Evolutionary conservation across 148 eudicot genomes (phyloP), one percentile per base, ranked within the genome.

Genomic region (Nepenthes mirabilis): DNA sequence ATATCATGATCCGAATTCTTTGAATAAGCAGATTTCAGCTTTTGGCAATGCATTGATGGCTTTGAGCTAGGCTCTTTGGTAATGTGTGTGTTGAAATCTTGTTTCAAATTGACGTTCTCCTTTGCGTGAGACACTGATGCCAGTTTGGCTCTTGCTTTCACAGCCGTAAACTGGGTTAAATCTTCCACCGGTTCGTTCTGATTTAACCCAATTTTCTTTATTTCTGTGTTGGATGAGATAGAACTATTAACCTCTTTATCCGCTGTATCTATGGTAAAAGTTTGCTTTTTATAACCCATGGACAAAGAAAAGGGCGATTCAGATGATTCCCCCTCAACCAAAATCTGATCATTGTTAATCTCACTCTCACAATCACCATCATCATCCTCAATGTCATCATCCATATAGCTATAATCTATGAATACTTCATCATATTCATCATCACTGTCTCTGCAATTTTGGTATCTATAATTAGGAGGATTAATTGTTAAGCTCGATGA

Each of bases 301-400:
- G 90, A 84, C 45, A 84, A 68, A 3, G 90, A 82, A 60, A 87
- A 84, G 57, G 78, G 60, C 1, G 95, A 87, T 6, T 72, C 82
- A 51, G 82, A 74, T 9, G 77, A 70, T 34, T 70, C 73, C 33
- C 67, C 70, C 23, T 75, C 34, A 58, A 8, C 60, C 8, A 34
- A 33, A 10, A 4, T 52, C 13, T 63, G 35, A 36, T 57, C 67
- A 50, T 33, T 54, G 5, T 48, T 56, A 7, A 33, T 10, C 33
- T 49, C 68, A 37, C 47, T 67, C 12, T 59, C 36, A 33, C 65
- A 60, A 13, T 65, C 60, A 23, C 35, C 33, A 47, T 62, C 71
- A 2, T 65, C 62, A 11, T 71, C 70, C 5, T 53, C 61, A 9
- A 43, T 50, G 63, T 58, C 63, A 37, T 60, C 67, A 33, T 62